Evolutionary conservation across 257 asterid species (phyloP).

Genomic region (Echium plantagineum): DNA sequence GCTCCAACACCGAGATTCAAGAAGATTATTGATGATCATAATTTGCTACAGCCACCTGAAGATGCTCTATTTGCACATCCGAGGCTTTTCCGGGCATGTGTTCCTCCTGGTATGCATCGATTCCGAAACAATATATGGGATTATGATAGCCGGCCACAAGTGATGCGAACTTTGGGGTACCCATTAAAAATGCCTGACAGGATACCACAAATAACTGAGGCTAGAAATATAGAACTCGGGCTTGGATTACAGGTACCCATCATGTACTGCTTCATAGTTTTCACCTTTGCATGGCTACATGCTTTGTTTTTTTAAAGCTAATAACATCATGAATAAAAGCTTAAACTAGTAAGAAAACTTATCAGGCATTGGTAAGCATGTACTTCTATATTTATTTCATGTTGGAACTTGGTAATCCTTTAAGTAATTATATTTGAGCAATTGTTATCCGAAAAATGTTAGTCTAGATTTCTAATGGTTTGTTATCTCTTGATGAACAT

Average conservation of each 20-base stretch:
- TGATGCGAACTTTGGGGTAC: slow-evolving; percentile 73
- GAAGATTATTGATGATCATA: background rate
- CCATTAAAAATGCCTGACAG: slow-evolving; percentile 59
- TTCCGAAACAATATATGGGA: slow-evolving; percentile 98
- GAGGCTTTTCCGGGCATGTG: slow-evolving; percentile 93
- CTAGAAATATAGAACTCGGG: slow-evolving; percentile 94
- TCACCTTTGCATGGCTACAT: too few relatives aligned
- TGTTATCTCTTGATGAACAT: slow-evolving; percentile 5
- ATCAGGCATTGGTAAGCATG: too few relatives aligned
- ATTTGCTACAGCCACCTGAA: slow-evolving; percentile 56
- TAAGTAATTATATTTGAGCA: background rate
- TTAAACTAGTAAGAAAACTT: too few relatives aligned
- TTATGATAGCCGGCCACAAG: slow-evolving; percentile 71
- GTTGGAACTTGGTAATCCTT: too few relatives aligned
- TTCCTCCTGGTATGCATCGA: slow-evolving; percentile 99
- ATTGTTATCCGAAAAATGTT: background rate
- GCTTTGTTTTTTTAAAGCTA: too few relatives aligned
- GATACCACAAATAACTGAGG: slow-evolving; percentile 85
- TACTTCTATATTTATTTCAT: too few relatives aligned
- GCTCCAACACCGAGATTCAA: too few relatives aligned
- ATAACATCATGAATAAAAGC: too few relatives aligned
- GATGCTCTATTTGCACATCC: slow-evolving; percentile 95
- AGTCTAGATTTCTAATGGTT: background rate
- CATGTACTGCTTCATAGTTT: background rate
- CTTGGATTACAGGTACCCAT: slow-evolving; percentile 81